Percentiles rank a stretch among this genome's conserved stretches.
These are phyloP conservation scores for Pterocarpus macrocarpus DNA, from an alignment of 306 rosid species.

Conservation along the genomic window DNA sequence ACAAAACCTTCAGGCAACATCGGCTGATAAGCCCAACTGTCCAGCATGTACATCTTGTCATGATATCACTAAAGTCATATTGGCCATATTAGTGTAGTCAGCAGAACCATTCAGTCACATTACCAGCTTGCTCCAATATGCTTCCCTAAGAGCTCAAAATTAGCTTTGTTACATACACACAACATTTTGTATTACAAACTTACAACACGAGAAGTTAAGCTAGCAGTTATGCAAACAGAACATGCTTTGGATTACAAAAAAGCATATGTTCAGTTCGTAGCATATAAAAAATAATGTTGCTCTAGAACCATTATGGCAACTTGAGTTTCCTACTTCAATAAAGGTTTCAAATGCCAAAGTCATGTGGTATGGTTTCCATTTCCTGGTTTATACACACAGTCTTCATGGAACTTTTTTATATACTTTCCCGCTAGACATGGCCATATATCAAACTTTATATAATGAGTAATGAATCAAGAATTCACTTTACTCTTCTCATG, in stretches of 20 bases:
- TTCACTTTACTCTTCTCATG: constrained; percentile 2
- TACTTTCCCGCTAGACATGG: constrained; percentile 9
- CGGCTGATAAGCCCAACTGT: constrained; percentile 1
- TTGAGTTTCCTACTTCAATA: not conserved
- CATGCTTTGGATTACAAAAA: constrained; percentile 1
- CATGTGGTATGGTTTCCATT: not conserved
- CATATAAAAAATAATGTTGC: not conserved
- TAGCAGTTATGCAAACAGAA: constrained; percentile 26
- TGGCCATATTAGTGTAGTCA: constrained; percentile 20
- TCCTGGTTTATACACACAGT: constrained; percentile 14
- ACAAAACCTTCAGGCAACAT: constrained; percentile 16
- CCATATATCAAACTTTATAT: not conserved
- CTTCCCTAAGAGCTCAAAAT: constrained; percentile 15
- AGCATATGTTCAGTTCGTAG: not conserved
- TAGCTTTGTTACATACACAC: not conserved
- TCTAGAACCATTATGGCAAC: constrained; percentile 28
- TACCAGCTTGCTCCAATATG: not conserved
- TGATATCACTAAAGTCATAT: constrained; percentile 15
- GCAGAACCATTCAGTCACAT: not conserved
- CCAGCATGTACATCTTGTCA: constrained; percentile 22
- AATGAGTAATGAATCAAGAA: constrained; percentile 3
- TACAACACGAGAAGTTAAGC: not conserved
- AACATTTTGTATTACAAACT: constrained; percentile 4
- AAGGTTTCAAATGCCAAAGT: not conserved
- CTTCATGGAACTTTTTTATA: not conserved